These are phyloP conservation scores for Beauveria sp. DNA, from an alignment of 2,329 filamentous ascomycete genomes.

Conservation along the genomic window DNA sequence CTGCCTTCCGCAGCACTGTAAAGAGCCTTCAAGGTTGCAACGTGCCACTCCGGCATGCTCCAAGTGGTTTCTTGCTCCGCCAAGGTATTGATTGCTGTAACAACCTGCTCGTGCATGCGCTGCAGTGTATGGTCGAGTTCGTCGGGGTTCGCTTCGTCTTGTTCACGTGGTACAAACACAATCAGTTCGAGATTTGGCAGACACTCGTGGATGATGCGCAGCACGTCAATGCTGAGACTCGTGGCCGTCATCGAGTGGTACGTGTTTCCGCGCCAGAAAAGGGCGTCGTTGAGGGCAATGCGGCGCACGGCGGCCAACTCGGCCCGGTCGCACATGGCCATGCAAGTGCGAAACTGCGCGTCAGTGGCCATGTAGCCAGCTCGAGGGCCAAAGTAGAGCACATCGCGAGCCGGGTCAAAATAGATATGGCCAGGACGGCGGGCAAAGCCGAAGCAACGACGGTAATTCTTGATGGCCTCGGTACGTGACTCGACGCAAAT, in stretches of 20 bases:
- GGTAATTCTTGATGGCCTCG: slow-evolving; percentile 35
- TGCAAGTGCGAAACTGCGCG: slow-evolving; percentile 36
- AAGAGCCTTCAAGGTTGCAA: slow-evolving; percentile 22
- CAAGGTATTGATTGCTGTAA: slow-evolving; percentile 27
- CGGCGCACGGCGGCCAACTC: slow-evolving; percentile 34
- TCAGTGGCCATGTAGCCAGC: slow-evolving; percentile 38
- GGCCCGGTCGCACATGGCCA: slow-evolving; percentile 32
- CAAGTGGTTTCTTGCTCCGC: slow-evolving; percentile 23
- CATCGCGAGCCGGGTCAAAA: slow-evolving; percentile 33
- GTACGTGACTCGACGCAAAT: slow-evolving; percentile 38
- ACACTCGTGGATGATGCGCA: slow-evolving; percentile 29
- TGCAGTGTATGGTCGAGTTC: slow-evolving; percentile 23
- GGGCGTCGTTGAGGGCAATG: slow-evolving; percentile 37
- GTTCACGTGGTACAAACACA: slow-evolving; percentile 35
- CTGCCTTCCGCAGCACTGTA: not conserved
- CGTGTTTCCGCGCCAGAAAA: slow-evolving; percentile 31
- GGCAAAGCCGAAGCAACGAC: slow-evolving; percentile 33
- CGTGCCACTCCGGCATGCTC: slow-evolving; percentile 29
- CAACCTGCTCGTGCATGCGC: slow-evolving; percentile 12
- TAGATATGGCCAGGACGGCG: slow-evolving; percentile 33
- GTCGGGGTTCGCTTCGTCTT: slow-evolving; percentile 22
- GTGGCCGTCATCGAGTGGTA: slow-evolving; percentile 33
- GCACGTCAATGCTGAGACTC: slow-evolving; percentile 31
- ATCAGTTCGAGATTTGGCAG: slow-evolving; percentile 35
- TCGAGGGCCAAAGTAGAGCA: slow-evolving; percentile 41